Evolutionary conservation across 1,284 basidiomycete genomes (phyloP), one percentile per base, ranked within the genome.

Genomic region (Puccinia coronata): DNA sequence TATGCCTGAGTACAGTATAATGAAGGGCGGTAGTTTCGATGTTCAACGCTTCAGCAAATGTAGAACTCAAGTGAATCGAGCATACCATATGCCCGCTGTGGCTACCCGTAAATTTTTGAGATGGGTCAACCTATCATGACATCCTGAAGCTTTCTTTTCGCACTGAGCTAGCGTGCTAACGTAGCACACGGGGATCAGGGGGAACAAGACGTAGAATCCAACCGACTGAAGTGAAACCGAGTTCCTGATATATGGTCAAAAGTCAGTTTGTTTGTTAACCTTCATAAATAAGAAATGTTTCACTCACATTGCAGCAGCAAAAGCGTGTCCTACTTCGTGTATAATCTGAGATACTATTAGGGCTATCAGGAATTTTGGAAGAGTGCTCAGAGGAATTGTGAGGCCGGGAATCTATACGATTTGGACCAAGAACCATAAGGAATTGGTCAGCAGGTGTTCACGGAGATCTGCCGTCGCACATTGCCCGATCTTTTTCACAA

Each of bases 61-160:
- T 12, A 18, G 28, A 41, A 72, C 8, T 2, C 23, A 20, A 55
- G 4, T 0, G 31, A 57, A 71, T n/a, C 16, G 11, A 78, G 39
- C 77, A 43, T 14, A 80, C 77, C 77, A 80, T 28, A 80, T 25
- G 16, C 77, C 77, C 28, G 77, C 77, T 20, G 77, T 80, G 34
- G 77, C 77, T 59, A 80, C 55, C 23, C 77, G 65, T 25, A 80
- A 57, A 12, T 31, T 61, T 8, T 28, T 55, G 0, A 72, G 16
- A 31, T 67, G 43, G 3, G 55, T 34, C 20, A 72, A 2, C 36
- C 43, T 74, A 25, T 59, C 25, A 23, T 43, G 51, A 55, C 53
- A 23, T 59, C 34, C 31, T 18, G 72, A 28, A 57, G 25, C 16
- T 23, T 39, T 57, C 39, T 41, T 39, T 34, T 20, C n/a, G 49